Conservation (phyloP, 345 rosid genomes). For the Erucastrum elatum region DNA sequence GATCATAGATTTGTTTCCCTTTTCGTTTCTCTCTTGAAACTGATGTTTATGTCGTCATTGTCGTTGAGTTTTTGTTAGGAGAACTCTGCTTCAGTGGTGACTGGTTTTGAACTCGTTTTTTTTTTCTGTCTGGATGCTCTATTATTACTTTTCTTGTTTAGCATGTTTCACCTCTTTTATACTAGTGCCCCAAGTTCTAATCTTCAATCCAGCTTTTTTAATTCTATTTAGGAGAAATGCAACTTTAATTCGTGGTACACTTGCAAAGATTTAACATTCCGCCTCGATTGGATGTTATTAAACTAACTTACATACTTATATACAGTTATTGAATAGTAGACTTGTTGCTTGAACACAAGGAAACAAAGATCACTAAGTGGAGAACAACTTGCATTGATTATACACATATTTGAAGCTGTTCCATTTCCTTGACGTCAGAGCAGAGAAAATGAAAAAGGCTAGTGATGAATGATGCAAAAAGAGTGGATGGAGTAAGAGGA, state of each 20-base stretch:
- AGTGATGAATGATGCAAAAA: conserved; percentile 13
- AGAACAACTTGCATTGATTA: not conserved
- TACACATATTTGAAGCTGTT: not conserved
- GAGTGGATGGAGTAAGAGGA: not conserved
- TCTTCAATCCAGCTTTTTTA: not conserved
- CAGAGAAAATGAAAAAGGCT: not conserved
- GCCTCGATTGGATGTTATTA: not conserved
- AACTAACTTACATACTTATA: not conserved
- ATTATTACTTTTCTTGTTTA: conserved; percentile 1
- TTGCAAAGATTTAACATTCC: not conserved
- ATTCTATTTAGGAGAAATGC: not conserved
- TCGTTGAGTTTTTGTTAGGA: not conserved
- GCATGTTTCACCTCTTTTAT: not conserved
- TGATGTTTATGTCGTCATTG: conserved; percentile 18
- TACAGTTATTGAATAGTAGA: not conserved
- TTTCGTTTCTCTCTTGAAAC: not conserved
- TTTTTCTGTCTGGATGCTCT: conserved; percentile 21
- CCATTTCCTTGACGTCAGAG: conserved; percentile 13
- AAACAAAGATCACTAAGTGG: not conserved
- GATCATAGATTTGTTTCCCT: conserved; percentile 4
- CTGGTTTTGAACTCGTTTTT: conserved; percentile 33
- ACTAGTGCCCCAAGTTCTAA: not conserved
- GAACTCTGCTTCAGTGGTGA: not conserved
- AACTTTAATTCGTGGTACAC: not conserved
- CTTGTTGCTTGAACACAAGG: not conserved